Conservation (phyloP, 345 rosid genomes). For the Gossypium australe region DNA sequence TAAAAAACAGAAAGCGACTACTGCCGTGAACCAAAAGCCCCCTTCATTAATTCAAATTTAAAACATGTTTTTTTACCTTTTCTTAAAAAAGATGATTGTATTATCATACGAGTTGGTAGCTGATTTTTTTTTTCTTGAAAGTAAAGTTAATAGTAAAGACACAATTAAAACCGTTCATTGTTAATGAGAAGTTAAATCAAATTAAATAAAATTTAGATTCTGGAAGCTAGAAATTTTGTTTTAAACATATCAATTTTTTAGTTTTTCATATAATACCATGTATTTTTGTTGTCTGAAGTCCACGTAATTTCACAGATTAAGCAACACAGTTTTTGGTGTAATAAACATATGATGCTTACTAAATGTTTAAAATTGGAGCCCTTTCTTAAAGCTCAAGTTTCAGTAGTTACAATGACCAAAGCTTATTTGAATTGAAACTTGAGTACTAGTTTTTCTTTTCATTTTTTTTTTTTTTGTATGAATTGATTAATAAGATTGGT, state of each 20-base stretch:
- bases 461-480: too few species aligned
- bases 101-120: neutral
- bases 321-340: neutral
- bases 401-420: neutral
- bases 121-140: neutral
- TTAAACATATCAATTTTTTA: neutral
- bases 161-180: neutral
- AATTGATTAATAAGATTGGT: neutral
- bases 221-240: neutral
- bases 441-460: neutral
- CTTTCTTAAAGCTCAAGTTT: neutral
- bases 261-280: neutral
- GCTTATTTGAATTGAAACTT: neutral
- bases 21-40: neutral
- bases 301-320: neutral
- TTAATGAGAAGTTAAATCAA: neutral
- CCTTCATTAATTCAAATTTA: neutral
- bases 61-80: neutral
- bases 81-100: neutral
- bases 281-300: neutral
- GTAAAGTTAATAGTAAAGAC: neutral
- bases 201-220: neutral
- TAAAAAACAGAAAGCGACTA: neutral
- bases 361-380: neutral
- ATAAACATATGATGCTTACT: neutral